These are phyloP conservation scores for Aspergillus brasiliensis DNA, from an alignment of 2,329 filamentous ascomycete genomes.

Conservation along the genomic window DNA sequence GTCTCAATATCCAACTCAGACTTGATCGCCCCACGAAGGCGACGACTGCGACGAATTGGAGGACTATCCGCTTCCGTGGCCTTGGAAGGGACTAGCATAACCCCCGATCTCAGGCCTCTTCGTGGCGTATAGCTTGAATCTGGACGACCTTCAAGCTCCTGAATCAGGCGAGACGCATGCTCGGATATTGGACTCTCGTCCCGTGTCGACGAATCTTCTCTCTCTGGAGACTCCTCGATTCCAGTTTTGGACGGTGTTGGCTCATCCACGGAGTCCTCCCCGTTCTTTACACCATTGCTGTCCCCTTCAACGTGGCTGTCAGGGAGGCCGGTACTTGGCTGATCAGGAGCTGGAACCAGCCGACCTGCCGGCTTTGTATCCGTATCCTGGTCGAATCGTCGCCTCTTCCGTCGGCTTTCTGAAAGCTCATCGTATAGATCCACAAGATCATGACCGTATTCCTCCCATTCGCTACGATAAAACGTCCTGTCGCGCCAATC, in stretches of 20 bases:
- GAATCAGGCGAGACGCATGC: not conserved
- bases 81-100: not conserved
- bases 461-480: conserved; percentile 56
- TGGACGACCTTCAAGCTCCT: not conserved
- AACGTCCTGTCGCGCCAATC: conserved; percentile 52
- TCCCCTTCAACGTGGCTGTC: too few relatives aligned
- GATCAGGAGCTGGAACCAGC: not conserved
- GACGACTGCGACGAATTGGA: not conserved
- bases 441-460: conserved; percentile 32
- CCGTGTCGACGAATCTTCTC: not conserved
- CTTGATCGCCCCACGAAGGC: not conserved
- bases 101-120: not conserved
- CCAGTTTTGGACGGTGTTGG: not conserved
- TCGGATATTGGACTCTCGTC: not conserved
- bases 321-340: not conserved
- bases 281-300: not conserved
- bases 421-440: conserved; percentile 34
- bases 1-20: not conserved
- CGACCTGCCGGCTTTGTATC: not conserved
- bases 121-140: not conserved
- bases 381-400: conserved; percentile 21
- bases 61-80: not conserved
- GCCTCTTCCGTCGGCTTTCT: conserved; percentile 34
- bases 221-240: not conserved
- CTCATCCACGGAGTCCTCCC: not conserved